Base-by-base conservation (phyloP, 2,329 filamentous ascomycete species). In the Rhynchosporium secalis region DNA sequence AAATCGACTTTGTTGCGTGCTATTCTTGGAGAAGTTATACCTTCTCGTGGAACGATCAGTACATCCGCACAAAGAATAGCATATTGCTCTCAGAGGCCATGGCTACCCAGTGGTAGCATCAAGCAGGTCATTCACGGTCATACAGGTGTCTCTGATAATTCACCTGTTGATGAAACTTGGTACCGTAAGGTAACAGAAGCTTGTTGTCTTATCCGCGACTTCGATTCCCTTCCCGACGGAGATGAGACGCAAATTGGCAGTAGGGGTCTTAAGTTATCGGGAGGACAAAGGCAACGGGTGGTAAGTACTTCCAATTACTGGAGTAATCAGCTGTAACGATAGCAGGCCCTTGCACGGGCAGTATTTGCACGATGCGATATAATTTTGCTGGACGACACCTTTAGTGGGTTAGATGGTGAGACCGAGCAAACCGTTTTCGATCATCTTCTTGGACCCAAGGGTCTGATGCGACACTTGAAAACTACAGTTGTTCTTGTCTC, bases 341-440 rank as follows among this genome's bases (percentile, higher is more conserved):
- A 62, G 1, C 78, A 2, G 41, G 76, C 78, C 0, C 69, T 83
- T 1, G 80, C 81, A 3, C 74, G 81, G 15, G 80, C 80, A 1
- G 69, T 83, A 0, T 83, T 80, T 62, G 73, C 77, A 0, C 65
- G 73, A 8, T 72, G 69, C 6, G 67, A 75, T 1, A 69, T 81
- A 0, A 20, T 80, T 0, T 38, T 83, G 3, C 68, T 83, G 0
- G 81, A 83, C 60, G 80, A 83, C 57, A 70, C 76, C 0, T 76
- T 82, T 41, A 79, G 79, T 54, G 77, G 75, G 0, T 72, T 82
- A 2, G 80, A 82, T 61, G 72, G 74, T 1, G 70, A 75, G 3
- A 84, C 81, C 0, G 73, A 78, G 10, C 68, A 75, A 6, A 65
- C 72, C 2, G 72, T 83, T 3, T 79, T 82, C 43, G 68, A 75